Percentiles rank a stretch among this genome's conserved stretches.
phyloP scores from a whole-genome alignment of 495 filamentous ascomycete species.

The Xylaria flabelliformis region DNA sequence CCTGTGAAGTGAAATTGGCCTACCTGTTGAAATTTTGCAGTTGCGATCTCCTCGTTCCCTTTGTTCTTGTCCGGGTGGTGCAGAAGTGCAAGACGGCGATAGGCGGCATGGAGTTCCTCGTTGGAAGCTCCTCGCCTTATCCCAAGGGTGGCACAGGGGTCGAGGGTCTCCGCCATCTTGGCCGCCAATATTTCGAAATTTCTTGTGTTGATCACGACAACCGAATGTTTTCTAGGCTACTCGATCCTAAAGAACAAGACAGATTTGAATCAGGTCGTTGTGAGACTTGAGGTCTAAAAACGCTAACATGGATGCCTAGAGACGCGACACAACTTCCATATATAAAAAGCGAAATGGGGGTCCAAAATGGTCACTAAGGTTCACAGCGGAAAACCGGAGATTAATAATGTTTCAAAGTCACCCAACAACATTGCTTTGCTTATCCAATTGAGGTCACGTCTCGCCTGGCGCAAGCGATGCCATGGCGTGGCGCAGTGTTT shows the following conservation, averaged over 20 bases:
- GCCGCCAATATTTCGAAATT: background rate
- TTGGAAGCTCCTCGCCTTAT: conserved; percentile 5
- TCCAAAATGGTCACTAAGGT: background rate
- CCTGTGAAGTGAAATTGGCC: too few species aligned
- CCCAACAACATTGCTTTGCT: too few species aligned
- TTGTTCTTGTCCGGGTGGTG: conserved; percentile 20
- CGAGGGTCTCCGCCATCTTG: background rate
- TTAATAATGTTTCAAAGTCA: conserved; percentile 13
- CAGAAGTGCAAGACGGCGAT: conserved; percentile 12
- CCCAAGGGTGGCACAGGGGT: conserved; percentile 5
- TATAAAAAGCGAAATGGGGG: conserved; percentile 2
- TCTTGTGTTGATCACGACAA: background rate
- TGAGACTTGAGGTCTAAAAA: background rate
- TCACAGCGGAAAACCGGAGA: background rate
- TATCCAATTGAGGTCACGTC: conserved; percentile 14
- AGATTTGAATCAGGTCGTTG: background rate
- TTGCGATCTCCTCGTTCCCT: conserved; percentile 15
- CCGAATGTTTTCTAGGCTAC: background rate
- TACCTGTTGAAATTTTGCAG: conserved; percentile 18
- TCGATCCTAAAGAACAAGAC: background rate
- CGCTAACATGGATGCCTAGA: background rate
- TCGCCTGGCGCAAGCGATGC: background rate
- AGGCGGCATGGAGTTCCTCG: conserved; percentile 13
- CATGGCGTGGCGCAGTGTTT: conserved; percentile 17
- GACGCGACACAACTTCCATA: conserved; percentile 11